Percentiles rank a stretch among this genome's conserved stretches.
Evolutionary conservation across 2,329 filamentous ascomycete species (phyloP).

Genomic region (Microdochium trichocladiopsis): DNA sequence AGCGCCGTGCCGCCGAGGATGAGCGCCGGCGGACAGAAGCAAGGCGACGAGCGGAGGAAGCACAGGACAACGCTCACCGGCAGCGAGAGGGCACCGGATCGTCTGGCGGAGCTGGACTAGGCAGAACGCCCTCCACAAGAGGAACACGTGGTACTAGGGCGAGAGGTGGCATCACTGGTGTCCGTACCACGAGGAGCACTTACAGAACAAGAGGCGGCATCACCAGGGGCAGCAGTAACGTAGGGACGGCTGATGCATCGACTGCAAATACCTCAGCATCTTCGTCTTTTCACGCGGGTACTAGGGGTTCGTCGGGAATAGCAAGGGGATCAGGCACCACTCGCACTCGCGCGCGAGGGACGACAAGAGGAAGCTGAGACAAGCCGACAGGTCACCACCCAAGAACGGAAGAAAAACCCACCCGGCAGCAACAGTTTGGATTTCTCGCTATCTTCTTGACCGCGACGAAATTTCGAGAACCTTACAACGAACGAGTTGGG

Average conservation of each 20-base stretch:
- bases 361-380: slow-evolving; percentile 4
- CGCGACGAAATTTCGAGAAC: too few relatives aligned
- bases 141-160: slow-evolving; percentile 3
- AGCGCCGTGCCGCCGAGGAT: slow-evolving; percentile 70
- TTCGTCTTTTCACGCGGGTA: slow-evolving; percentile 19
- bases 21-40: slow-evolving; percentile 70
- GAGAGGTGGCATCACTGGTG: slow-evolving; percentile 1
- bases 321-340: slow-evolving; percentile 38
- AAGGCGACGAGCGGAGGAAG: slow-evolving; percentile 55
- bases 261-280: slow-evolving; percentile 14
- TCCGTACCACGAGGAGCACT: slow-evolving; percentile 5
- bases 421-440: too few relatives aligned
- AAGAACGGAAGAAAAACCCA: too few relatives aligned
- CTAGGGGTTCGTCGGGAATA: slow-evolving; percentile 32
- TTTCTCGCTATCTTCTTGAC: too few relatives aligned
- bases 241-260: slow-evolving; percentile 19
- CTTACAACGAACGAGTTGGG: too few relatives aligned
- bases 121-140: slow-evolving; percentile 4
- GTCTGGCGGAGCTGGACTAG: not conserved
- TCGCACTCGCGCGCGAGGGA: slow-evolving; percentile 48
- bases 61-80: slow-evolving; percentile 56
- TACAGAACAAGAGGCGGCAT: slow-evolving; percentile 20
- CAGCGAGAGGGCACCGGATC: slow-evolving; percentile 29
- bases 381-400: too few relatives aligned
- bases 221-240: slow-evolving; percentile 15